Evolutionary conservation across 495 filamentous ascomycete species (phyloP).

Genomic region (Apiosordaria backusii): DNA sequence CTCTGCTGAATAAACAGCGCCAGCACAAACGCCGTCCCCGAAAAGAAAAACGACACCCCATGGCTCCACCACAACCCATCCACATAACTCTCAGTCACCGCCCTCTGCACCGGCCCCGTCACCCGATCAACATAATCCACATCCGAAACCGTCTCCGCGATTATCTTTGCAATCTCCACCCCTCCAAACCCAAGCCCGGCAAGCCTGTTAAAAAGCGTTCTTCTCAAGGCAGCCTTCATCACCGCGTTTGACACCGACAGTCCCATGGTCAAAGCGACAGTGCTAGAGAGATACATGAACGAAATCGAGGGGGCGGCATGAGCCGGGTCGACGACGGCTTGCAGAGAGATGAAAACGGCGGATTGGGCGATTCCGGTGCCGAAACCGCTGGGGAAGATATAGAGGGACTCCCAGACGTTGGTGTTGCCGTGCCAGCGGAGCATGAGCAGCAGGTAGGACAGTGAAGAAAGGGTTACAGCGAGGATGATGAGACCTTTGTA

Average conservation of each 20-base stretch:
- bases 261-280: slow-evolving; percentile 51
- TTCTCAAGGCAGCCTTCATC: slow-evolving; percentile 30
- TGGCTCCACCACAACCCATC: slow-evolving; percentile 41
- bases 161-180: slow-evolving; percentile 31
- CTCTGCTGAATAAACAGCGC: slow-evolving; percentile 27
- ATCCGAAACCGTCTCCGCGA: slow-evolving; percentile 39
- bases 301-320: slow-evolving; percentile 56
- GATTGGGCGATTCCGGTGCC: slow-evolving; percentile 53
- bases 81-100: slow-evolving; percentile 35
- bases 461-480: slow-evolving; percentile 47
- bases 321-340: slow-evolving; percentile 46
- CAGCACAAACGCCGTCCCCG: slow-evolving; percentile 20
- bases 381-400: slow-evolving; percentile 56
- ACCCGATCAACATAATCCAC: slow-evolving; percentile 51
- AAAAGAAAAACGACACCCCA: slow-evolving; percentile 28
- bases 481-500: slow-evolving; percentile 56
- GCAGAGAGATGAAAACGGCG: slow-evolving; percentile 56
- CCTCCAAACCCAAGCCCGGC: slow-evolving; percentile 23
- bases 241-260: slow-evolving; percentile 50
- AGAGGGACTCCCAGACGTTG: slow-evolving; percentile 56
- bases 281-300: slow-evolving; percentile 50
- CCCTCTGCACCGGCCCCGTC: slow-evolving; percentile 31
- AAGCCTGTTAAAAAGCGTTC: slow-evolving; percentile 24
- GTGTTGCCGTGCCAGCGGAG: slow-evolving; percentile 62
- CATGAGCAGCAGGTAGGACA: slow-evolving; percentile 54